Conservation (phyloP, 1,284 basidiomycete genomes). For the Phellopilus nigrolimitatus region DNA sequence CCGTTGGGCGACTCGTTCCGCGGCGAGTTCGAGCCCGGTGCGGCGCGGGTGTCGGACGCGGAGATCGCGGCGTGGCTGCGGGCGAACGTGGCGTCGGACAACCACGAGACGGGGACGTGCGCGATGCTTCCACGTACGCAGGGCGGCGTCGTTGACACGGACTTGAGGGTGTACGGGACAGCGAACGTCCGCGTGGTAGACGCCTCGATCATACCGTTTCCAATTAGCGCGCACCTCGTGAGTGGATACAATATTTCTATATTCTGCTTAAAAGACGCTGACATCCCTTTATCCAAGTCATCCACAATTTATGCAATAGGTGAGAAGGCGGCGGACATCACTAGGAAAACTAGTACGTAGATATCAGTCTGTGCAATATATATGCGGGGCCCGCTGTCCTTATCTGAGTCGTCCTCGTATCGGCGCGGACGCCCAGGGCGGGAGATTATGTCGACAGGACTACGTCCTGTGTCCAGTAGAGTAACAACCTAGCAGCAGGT, state of each 20-base stretch:
- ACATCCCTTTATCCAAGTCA: not conserved
- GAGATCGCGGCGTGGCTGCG: conserved; percentile 40
- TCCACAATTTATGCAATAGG: conserved; percentile 22
- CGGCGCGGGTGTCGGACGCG: conserved; percentile 41
- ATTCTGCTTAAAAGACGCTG: not conserved
- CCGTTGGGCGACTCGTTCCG: conserved; percentile 33
- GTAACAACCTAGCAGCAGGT: no score
- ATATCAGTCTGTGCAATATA: no score
- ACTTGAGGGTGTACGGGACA: conserved; percentile 38
- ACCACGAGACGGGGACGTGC: conserved; percentile 37
- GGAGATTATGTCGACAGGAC: no score
- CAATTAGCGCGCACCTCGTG: conserved; percentile 17
- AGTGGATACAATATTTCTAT: not conserved
- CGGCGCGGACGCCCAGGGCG: no score
- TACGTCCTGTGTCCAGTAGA: no score
- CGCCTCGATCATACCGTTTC: conserved; percentile 11
- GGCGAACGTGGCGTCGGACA: conserved; percentile 37
- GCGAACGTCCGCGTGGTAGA: conserved; percentile 43
- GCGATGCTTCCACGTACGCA: conserved; percentile 57
- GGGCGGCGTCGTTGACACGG: conserved; percentile 54
- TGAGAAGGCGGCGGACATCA: conserved; percentile 15
- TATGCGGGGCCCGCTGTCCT: no score
- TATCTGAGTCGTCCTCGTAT: no score
- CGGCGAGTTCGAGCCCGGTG: conserved; percentile 33
- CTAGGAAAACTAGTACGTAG: not conserved